A percentile compares a stretch with the other conserved stretches of the same genome.
These are phyloP conservation scores for Pseudozyma flocculosa DNA, from an alignment of 1,284 basidiomycete species.

Conservation along the genomic window DNA sequence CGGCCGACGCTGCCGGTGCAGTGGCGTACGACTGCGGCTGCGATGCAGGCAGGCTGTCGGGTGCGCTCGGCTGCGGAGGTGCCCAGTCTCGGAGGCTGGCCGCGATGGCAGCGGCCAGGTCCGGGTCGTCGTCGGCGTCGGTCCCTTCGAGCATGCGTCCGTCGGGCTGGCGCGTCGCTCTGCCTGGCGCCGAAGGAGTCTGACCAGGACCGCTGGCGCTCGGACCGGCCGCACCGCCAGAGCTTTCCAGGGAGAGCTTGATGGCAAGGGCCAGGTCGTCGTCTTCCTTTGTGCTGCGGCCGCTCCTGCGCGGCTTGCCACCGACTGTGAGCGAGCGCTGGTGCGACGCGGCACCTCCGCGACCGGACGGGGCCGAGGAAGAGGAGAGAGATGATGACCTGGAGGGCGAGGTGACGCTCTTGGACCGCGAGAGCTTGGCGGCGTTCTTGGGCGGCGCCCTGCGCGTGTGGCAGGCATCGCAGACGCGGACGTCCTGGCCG, in stretches of 20 bases:
- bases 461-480: conserved; percentile 71
- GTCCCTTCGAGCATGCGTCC: conserved; percentile 48
- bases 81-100: conserved; percentile 77
- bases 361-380: conserved; percentile 26
- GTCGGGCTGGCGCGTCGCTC: conserved; percentile 68
- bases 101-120: conserved; percentile 90
- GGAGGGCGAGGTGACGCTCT: no score
- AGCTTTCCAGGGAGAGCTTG: conserved; percentile 72
- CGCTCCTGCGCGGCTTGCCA: conserved; percentile 11
- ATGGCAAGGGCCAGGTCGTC: conserved; percentile 92
- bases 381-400: conserved; percentile 21
- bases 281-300: conserved; percentile 64
- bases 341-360: conserved; percentile 46
- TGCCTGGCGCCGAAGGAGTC: conserved; percentile 58
- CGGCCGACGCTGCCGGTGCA: background rate
- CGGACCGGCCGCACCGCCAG: conserved; percentile 10
- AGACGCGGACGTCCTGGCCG: conserved; percentile 87
- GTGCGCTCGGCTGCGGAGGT: conserved; percentile 44
- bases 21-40: background rate
- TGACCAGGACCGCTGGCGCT: conserved; percentile 64
- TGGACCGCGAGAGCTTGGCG: conserved; percentile 32
- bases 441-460: conserved; percentile 43
- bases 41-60: conserved; percentile 23
- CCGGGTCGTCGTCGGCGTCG: conserved; percentile 87
- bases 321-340: conserved; percentile 51